These are phyloP conservation scores for Triangularia verruculosa DNA, from an alignment of 2,329 filamentous ascomycete genomes.

Conservation along the genomic window DNA sequence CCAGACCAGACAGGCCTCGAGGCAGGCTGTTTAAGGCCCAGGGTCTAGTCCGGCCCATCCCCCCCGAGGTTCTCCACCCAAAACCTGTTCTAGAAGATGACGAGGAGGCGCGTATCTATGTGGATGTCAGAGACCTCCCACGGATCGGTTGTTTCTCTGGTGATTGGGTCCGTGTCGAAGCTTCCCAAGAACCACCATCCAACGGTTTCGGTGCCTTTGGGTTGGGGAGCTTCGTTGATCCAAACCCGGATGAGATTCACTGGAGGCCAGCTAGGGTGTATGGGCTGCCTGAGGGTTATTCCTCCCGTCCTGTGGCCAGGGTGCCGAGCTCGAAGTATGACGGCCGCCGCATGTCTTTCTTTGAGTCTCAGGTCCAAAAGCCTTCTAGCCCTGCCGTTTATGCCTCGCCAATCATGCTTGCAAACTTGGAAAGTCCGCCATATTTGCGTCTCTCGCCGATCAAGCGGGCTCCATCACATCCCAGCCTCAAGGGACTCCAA, in stretches of 20 bases:
- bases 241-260: slow-evolving; percentile 57
- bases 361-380: slow-evolving; percentile 65
- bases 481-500: slow-evolving; percentile 48
- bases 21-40: slow-evolving; percentile 84
- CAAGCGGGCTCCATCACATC: slow-evolving; percentile 46
- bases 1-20: slow-evolving; percentile 66
- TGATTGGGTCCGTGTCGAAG: slow-evolving; percentile 89
- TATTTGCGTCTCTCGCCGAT: slow-evolving; percentile 77
- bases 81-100: slow-evolving; percentile 76
- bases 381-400: slow-evolving; percentile 62
- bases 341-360: slow-evolving; percentile 57
- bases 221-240: slow-evolving; percentile 63
- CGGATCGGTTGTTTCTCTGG: slow-evolving; percentile 96
- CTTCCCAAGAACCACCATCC: slow-evolving; percentile 67
- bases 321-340: slow-evolving; percentile 55
- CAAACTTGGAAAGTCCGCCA: slow-evolving; percentile 76
- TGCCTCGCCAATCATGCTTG: slow-evolving; percentile 79
- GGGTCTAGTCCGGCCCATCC: slow-evolving; percentile 67
- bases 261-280: slow-evolving; percentile 89
- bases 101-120: slow-evolving; percentile 84
- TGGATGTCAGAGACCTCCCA: slow-evolving; percentile 80
- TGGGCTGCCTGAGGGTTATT: slow-evolving; percentile 76
- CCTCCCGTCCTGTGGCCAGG: slow-evolving; percentile 57
- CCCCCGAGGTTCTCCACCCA: slow-evolving; percentile 78
- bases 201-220: slow-evolving; percentile 67